phyloP scores from a whole-genome alignment of 2,329 filamentous ascomycete species.

The Monilinia aucupariae region DNA sequence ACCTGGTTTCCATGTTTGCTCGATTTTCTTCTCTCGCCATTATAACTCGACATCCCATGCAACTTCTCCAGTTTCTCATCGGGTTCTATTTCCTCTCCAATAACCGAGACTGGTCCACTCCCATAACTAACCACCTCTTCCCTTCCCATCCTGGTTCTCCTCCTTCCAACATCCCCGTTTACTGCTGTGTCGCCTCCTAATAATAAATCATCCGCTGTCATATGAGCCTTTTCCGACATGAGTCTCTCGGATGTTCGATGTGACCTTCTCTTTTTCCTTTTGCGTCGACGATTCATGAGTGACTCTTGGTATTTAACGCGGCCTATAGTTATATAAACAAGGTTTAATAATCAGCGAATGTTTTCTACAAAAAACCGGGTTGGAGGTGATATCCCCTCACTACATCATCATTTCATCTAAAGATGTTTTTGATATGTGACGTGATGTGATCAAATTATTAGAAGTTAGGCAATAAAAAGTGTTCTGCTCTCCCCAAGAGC shows the following conservation, averaged over 20 bases:
- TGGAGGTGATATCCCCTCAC: background rate
- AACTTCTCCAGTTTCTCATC: conserved; percentile 9
- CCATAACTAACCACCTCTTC: conserved; percentile 17
- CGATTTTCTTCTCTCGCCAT: conserved; percentile 8
- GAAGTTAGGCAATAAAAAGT: background rate
- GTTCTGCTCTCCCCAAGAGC: background rate
- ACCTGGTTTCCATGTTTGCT: background rate
- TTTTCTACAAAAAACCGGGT: background rate
- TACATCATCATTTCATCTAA: conserved; percentile 12
- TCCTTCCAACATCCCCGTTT: background rate
- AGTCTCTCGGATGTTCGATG: conserved; percentile 7
- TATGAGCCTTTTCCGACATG: conserved; percentile 6
- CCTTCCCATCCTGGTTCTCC: background rate
- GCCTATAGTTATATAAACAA: background rate
- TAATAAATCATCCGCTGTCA: conserved; percentile 13
- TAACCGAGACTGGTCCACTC: background rate
- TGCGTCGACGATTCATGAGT: conserved; percentile 4
- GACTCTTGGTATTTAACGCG: conserved; percentile 11
- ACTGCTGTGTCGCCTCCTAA: conserved; percentile 8
- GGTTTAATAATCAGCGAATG: conserved; percentile 1
- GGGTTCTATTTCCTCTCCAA: conserved; percentile 4
- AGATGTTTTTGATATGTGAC: conserved; percentile 12
- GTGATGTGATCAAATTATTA: conserved; percentile 5
- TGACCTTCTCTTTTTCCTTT: conserved; percentile 16
- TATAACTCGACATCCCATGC: conserved; percentile 1